Conservation (phyloP, 495 filamentous ascomycete genomes). For the Daldinia vernicosa region DNA sequence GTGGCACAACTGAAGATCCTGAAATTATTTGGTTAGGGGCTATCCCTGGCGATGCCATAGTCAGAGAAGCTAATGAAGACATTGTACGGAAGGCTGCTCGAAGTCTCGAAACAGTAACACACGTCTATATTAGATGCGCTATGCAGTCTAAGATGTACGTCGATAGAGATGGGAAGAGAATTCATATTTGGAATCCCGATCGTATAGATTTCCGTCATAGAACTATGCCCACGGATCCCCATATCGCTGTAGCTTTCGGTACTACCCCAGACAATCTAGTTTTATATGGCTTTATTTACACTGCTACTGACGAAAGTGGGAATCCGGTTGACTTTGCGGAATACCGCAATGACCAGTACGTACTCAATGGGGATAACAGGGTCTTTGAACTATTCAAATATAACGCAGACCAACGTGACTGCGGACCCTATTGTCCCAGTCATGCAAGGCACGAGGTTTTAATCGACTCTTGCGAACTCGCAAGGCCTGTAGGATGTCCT, state of each 20-base stretch:
- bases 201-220: neutral
- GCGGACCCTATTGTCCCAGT: conserved; percentile 26
- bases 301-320: conserved; percentile 11
- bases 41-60: conserved; percentile 5
- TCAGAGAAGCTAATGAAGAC: conserved; percentile 18
- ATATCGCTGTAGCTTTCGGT: conserved; percentile 30
- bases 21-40: conserved; percentile 26
- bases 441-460: neutral
- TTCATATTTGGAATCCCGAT: conserved; percentile 24
- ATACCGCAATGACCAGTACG: neutral
- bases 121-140: conserved; percentile 31
- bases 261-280: conserved; percentile 19
- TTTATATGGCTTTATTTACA: conserved; percentile 29
- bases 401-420: conserved; percentile 12
- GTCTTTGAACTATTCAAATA: conserved; percentile 32
- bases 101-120: conserved; percentile 14
- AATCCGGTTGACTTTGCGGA: conserved; percentile 15
- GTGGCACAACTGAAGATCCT: conserved; percentile 26
- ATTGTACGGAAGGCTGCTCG: conserved; percentile 14
- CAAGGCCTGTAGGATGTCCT: conserved; percentile 7
- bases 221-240: conserved; percentile 2
- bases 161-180: conserved; percentile 28
- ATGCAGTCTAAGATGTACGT: conserved; percentile 24
- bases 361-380: conserved; percentile 25
- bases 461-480: conserved; percentile 7